Percentiles rank a stretch among this genome's conserved stretches.
Conservation (phyloP, 2,329 filamentous ascomycete genomes). For the Fusarium sp. region DNA sequence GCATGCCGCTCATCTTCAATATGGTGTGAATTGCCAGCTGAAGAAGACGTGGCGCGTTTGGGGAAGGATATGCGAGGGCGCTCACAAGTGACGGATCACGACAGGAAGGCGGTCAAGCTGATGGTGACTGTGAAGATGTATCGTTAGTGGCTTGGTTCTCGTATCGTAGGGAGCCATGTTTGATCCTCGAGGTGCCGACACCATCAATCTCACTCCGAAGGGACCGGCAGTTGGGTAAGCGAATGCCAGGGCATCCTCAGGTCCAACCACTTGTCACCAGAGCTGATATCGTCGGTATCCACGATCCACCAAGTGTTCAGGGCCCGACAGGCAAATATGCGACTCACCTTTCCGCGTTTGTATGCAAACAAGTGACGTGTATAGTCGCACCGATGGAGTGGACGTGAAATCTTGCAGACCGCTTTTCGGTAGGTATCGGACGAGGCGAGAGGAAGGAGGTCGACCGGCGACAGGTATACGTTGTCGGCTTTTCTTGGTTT, state of each 20-base stretch:
- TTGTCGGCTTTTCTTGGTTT: conserved; percentile 8
- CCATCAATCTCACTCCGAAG: conserved; percentile 1
- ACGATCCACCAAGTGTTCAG: conserved; percentile 22
- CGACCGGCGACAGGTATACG: conserved; percentile 43
- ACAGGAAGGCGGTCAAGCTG: conserved; percentile 40
- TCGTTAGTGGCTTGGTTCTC: conserved; percentile 30
- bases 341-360: conserved; percentile 39
- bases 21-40: conserved; percentile 28
- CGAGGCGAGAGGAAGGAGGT: conserved; percentile 31
- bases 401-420: conserved; percentile 23
- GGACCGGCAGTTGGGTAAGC: conserved; percentile 16
- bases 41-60: conserved; percentile 38
- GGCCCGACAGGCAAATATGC: conserved; percentile 21
- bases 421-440: conserved; percentile 21
- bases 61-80: conserved; percentile 33
- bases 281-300: conserved; percentile 10
- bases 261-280: conserved; percentile 4
- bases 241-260: conserved; percentile 11
- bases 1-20: conserved; percentile 51
- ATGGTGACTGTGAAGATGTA: conserved; percentile 31
- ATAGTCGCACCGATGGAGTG: conserved; percentile 29
- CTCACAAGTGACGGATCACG: conserved; percentile 41
- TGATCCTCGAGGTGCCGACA: conserved; percentile 3
- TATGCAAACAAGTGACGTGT: conserved; percentile 38
- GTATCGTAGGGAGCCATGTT: not conserved